A percentile compares a stretch with the other conserved stretches of the same genome.
These are phyloP conservation scores for Tricholoma bakamatsutake DNA, from an alignment of 768 basidiomycete species.

Conservation along the genomic window DNA sequence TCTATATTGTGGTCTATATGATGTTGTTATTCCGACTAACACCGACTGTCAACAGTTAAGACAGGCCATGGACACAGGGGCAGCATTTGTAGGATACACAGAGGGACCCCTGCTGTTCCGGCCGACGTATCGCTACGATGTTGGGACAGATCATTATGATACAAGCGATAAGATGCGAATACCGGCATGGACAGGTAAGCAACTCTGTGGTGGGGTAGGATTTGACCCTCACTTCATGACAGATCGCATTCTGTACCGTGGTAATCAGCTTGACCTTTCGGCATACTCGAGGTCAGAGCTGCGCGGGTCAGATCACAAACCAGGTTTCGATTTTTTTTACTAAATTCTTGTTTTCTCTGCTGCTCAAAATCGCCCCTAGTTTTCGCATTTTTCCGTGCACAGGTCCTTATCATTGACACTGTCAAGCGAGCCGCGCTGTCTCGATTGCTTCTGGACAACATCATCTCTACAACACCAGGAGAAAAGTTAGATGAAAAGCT, in stretches of 20 bases:
- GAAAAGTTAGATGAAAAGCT: constrained; percentile 71
- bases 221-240: constrained; percentile 6
- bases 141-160: constrained; percentile 83
- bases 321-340: constrained; percentile 43
- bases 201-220: not conserved
- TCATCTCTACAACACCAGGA: constrained; percentile 55
- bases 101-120: constrained; percentile 90
- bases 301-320: constrained; percentile 91
- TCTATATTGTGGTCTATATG: not conserved
- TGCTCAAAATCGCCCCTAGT: constrained; percentile 40
- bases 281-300: constrained; percentile 84
- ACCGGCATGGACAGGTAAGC: constrained; percentile 93
- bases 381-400: constrained; percentile 74
- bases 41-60: constrained; percentile 46
- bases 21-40: not conserved
- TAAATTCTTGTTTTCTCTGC: not conserved
- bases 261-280: constrained; percentile 61
- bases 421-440: constrained; percentile 68
- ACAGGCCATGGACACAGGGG: constrained; percentile 62
- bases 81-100: constrained; percentile 75
- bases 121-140: constrained; percentile 91
- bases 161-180: constrained; percentile 94
- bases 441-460: constrained; percentile 58
- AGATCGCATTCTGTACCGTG: constrained; percentile 93
- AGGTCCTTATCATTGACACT: constrained; percentile 74